Conservation (phyloP, 345 rosid species). For the Hevea brasiliensis region DNA sequence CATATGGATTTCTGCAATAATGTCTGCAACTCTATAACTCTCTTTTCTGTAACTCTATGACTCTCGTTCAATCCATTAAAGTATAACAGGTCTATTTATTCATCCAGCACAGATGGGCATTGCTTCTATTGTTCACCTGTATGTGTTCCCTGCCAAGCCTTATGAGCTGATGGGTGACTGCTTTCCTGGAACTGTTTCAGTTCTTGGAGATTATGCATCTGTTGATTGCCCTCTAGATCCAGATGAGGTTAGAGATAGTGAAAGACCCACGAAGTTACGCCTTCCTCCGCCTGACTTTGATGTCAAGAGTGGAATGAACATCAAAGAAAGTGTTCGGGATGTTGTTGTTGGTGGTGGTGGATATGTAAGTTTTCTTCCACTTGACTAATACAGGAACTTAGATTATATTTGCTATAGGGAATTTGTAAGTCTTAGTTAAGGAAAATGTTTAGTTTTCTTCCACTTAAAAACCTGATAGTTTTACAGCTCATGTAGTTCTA, state of each 20-base stretch:
- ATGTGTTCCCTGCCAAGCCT: constrained; percentile 91
- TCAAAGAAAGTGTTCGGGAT: constrained; percentile 87
- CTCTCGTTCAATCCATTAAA: constrained; percentile 24
- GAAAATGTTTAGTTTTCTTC: neutral
- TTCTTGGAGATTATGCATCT: constrained; percentile 96
- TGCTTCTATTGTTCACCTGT: constrained; percentile 92
- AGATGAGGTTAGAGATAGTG: constrained; percentile 95
- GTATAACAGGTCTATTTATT: constrained; percentile 45
- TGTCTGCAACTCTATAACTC: no score
- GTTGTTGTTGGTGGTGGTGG: constrained; percentile 89
- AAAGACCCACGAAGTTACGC: constrained; percentile 91
- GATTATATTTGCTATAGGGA: neutral
- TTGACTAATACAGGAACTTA: neutral
- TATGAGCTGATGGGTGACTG: constrained; percentile 89
- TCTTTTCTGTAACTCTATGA: neutral
- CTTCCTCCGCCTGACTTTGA: constrained; percentile 79
- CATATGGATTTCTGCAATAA: neutral
- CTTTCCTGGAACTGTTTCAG: constrained; percentile 69
- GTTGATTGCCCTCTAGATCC: constrained; percentile 94
- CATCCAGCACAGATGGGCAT: constrained; percentile 95
- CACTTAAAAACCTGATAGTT: neutral
- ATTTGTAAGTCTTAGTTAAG: neutral
- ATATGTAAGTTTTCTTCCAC: constrained; percentile 61
- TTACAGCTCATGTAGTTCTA: neutral
- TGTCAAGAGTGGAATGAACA: constrained; percentile 78